A percentile compares a stretch with the other conserved stretches of the same genome.
Conservation (phyloP, 805 yeast species). For the Jamesozyma spencerorum region DNA sequence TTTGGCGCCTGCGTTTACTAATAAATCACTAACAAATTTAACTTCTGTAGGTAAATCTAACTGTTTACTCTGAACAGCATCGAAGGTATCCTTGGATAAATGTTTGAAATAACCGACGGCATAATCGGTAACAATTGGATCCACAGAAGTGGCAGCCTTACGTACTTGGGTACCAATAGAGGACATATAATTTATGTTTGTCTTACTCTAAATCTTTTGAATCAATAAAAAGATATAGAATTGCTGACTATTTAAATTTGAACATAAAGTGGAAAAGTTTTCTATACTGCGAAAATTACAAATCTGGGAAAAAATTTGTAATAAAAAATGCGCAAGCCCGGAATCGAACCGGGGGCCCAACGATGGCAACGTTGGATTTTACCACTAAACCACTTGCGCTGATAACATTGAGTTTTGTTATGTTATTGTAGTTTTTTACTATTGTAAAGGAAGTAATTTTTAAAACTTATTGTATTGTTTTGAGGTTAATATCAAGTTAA, state of each 20-base stretch:
- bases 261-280: not conserved
- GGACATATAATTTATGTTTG: slow-evolving; percentile 22
- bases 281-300: not conserved
- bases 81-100: slow-evolving; percentile 66
- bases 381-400: slow-evolving; percentile 5
- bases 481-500: no score
- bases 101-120: slow-evolving; percentile 87
- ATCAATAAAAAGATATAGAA: not conserved
- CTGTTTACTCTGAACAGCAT: slow-evolving; percentile 70
- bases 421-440: no score
- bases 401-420: not conserved
- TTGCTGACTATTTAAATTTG: not conserved
- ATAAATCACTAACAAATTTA: slow-evolving; percentile 51
- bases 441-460: no score
- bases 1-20: slow-evolving; percentile 79
- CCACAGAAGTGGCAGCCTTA: slow-evolving; percentile 78
- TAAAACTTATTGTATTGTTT: no score
- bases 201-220: no score
- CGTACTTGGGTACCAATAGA: slow-evolving; percentile 53
- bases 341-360: slow-evolving; percentile 5
- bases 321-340: slow-evolving; percentile 3
- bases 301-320: not conserved
- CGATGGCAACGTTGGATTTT: slow-evolving; percentile 5
- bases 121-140: slow-evolving; percentile 77
- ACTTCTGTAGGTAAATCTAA: slow-evolving; percentile 62